Evolutionary conservation across 1,139 yeast species (phyloP).

Genomic region (Eremothecium cymbalariae): DNA sequence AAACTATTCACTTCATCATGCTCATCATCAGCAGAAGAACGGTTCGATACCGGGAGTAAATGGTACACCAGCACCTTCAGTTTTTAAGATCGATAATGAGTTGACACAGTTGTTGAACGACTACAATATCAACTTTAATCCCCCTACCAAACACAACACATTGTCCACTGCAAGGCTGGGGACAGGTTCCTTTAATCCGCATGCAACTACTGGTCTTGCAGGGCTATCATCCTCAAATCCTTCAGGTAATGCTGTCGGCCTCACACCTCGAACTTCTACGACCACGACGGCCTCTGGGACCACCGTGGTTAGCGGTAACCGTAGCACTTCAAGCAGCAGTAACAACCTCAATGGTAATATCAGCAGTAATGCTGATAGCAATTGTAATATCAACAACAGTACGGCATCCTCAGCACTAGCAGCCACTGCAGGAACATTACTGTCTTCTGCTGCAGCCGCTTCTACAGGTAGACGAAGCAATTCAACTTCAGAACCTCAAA

Average conservation of each 20-base stretch:
- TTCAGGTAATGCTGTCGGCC: too few species aligned
- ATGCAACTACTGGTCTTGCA: neutral
- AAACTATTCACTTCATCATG: neutral
- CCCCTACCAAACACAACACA: slow-evolving; percentile 5
- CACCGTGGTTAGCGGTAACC: too few species aligned
- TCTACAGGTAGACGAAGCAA: slow-evolving; percentile 8
- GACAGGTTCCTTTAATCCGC: slow-evolving; percentile 11
- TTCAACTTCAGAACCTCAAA: slow-evolving; percentile 11
- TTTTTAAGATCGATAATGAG: slow-evolving; percentile 19
- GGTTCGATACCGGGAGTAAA: neutral
- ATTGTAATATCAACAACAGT: slow-evolving; percentile 22
- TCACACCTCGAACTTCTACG: too few species aligned
- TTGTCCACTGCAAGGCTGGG: slow-evolving; percentile 7
- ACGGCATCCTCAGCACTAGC: slow-evolving; percentile 4
- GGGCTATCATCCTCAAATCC: neutral
- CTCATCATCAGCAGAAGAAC: slow-evolving; percentile 1
- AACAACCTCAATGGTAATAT: too few species aligned
- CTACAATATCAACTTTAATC: slow-evolving; percentile 23
- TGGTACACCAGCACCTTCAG: slow-evolving; percentile 6
- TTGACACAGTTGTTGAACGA: slow-evolving; percentile 23
- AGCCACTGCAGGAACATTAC: slow-evolving; percentile 6
- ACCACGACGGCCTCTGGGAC: too few species aligned
- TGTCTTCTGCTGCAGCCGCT: slow-evolving; percentile 11
- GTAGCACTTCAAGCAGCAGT: too few species aligned
- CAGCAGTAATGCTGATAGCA: too few species aligned